phyloP scores from a whole-genome alignment of 1,139 yeast genomes.

The Geotrichum klebahnii region DNA sequence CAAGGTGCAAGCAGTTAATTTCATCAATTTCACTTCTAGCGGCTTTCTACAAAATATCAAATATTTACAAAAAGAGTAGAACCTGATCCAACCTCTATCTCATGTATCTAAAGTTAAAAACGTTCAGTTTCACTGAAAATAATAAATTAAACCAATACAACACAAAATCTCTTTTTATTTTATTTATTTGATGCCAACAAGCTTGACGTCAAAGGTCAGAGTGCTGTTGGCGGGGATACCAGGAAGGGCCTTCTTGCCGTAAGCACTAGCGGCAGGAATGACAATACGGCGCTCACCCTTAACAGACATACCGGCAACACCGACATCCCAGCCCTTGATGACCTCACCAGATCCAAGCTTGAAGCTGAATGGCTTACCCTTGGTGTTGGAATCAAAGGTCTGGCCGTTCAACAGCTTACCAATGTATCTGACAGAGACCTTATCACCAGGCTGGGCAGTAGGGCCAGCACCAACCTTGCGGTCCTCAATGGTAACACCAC shows the following conservation, averaged over 20 bases:
- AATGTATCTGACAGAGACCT: constrained; percentile 93
- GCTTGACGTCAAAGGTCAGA: constrained; percentile 90
- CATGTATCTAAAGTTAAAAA: too few species aligned
- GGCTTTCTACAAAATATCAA: too few species aligned
- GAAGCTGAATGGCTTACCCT: constrained; percentile 92
- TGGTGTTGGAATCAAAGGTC: constrained; percentile 93
- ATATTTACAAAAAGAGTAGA: too few species aligned
- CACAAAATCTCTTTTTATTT: too few species aligned
- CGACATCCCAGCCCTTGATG: constrained; percentile 96
- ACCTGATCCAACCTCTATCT: too few species aligned
- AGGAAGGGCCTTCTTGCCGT: constrained; percentile 89
- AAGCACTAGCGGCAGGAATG: constrained; percentile 94
- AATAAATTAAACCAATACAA: constrained; percentile 5
- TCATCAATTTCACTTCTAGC: too few species aligned
- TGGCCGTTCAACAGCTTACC: constrained; percentile 96
- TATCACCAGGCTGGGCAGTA: constrained; percentile 81
- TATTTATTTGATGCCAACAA: constrained; percentile 75
- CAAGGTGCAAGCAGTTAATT: too few species aligned
- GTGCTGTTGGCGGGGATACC: constrained; percentile 97
- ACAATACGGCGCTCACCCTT: constrained; percentile 98
- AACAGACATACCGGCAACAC: constrained; percentile 97
- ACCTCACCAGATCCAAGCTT: constrained; percentile 96
- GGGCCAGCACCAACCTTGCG: constrained; percentile 85
- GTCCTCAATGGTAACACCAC: constrained; percentile 92
- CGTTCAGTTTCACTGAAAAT: too few species aligned